phyloP scores from a whole-genome alignment of 176 grass and related monocot genomes.

The Triticum dicoccoides region DNA sequence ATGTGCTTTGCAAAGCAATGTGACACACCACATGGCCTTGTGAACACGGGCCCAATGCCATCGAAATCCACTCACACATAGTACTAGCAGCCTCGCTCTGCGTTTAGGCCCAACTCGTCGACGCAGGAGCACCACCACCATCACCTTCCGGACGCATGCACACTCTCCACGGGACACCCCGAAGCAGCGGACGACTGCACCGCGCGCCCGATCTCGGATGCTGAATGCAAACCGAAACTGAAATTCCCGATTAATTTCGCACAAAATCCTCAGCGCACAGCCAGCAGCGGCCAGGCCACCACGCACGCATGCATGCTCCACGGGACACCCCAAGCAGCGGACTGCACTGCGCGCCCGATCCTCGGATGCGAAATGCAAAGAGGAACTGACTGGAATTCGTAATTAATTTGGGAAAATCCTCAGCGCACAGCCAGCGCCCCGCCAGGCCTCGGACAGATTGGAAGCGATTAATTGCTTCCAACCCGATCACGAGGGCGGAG shows the following conservation, averaged over 20 bases:
- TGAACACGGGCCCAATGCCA: no score
- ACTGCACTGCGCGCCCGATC: background rate
- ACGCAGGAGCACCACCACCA: background rate
- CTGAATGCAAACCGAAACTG: background rate
- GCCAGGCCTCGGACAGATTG: background rate
- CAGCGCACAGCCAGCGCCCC: background rate
- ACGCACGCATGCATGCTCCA: background rate
- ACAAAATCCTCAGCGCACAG: no score
- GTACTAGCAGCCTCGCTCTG: no score
- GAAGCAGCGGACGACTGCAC: background rate
- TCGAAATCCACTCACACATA: no score
- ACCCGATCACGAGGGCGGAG: constrained; percentile 1
- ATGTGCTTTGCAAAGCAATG: background rate
- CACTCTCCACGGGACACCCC: background rate
- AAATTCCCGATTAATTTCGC: background rate
- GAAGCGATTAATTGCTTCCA: background rate
- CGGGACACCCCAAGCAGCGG: background rate
- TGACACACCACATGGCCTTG: no score
- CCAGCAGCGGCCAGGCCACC: background rate
- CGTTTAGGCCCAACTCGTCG: background rate
- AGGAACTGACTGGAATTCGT: background rate
- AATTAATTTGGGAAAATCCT: background rate
- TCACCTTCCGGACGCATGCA: background rate
- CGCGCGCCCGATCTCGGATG: background rate
- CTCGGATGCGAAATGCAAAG: background rate